Conservation (phyloP, 108 stramenopile species). For the Fistulifera solaris region DNA sequence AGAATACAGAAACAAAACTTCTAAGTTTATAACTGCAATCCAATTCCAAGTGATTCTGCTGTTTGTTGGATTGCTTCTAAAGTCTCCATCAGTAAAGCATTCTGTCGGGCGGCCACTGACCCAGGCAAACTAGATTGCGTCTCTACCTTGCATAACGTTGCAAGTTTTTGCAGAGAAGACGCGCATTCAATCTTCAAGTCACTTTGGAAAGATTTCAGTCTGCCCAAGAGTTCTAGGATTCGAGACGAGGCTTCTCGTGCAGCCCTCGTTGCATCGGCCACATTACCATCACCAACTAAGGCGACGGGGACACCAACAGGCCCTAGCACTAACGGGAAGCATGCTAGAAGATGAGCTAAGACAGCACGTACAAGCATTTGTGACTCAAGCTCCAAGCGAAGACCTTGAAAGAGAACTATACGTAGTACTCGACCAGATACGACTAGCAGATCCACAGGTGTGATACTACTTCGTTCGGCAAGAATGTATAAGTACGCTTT, state of each 20-base stretch:
- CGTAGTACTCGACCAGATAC: constrained; percentile 49
- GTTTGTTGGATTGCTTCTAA: constrained; percentile 39
- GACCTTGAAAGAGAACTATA: constrained; percentile 44
- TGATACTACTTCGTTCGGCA: constrained; percentile 39
- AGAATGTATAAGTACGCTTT: constrained; percentile 21
- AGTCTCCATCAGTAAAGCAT: constrained; percentile 50
- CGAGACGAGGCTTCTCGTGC: constrained; percentile 52
- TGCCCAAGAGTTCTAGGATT: constrained; percentile 35
- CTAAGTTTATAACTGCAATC: not conserved
- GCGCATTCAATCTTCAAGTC: constrained; percentile 29
- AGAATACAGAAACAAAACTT: not conserved
- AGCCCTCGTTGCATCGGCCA: constrained; percentile 39
- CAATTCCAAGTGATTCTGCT: constrained; percentile 17
- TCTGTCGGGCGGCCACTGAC: constrained; percentile 39
- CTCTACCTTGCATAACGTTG: constrained; percentile 56
- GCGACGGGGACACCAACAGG: constrained; percentile 71
- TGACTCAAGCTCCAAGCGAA: constrained; percentile 32
- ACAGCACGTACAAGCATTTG: constrained; percentile 29
- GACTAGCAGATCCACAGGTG: constrained; percentile 43
- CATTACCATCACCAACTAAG: constrained; percentile 31
- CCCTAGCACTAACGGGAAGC: constrained; percentile 55
- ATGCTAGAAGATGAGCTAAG: constrained; percentile 40
- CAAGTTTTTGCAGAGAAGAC: constrained; percentile 41
- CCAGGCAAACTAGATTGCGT: constrained; percentile 32
- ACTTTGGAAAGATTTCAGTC: constrained; percentile 22